Percentiles rank a stretch among this genome's conserved stretches.
Conservation (phyloP, 345 rosid species). For the Linum usitatissimum region DNA sequence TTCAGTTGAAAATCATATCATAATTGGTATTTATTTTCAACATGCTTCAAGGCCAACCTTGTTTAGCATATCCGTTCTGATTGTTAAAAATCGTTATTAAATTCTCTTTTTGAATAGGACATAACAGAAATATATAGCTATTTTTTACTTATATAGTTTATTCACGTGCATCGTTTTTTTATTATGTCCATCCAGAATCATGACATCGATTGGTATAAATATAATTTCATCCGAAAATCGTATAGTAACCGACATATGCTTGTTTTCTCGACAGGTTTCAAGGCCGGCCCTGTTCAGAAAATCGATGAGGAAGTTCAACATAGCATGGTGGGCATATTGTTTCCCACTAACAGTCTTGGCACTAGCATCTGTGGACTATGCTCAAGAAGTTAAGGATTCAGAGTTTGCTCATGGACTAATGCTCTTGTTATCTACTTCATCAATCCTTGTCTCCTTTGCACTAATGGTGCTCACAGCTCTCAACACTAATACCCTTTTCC, state of each 20-base stretch:
- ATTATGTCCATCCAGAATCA: slow-evolving; percentile 7
- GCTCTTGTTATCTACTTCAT: slow-evolving; percentile 11
- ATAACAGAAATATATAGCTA: no score
- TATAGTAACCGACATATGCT: neutral
- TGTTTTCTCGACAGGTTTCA: slow-evolving; percentile 6
- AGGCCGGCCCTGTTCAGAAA: slow-evolving; percentile 18
- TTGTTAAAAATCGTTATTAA: no score
- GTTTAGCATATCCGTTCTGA: no score
- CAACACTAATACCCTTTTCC: slow-evolving; percentile 9
- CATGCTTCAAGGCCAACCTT: no score
- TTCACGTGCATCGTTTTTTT: no score
- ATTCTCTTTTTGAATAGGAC: no score
- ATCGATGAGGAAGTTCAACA: slow-evolving; percentile 18
- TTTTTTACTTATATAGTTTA: no score
- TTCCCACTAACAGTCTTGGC: slow-evolving; percentile 19
- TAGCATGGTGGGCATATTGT: slow-evolving; percentile 25
- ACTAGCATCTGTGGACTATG: slow-evolving; percentile 18
- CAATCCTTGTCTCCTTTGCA: slow-evolving; percentile 10
- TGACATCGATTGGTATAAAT: no score
- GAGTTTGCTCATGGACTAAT: slow-evolving; percentile 11
- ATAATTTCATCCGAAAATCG: neutral
- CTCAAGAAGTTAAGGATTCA: slow-evolving; percentile 14
- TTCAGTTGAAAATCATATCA: no score
- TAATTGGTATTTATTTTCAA: no score
- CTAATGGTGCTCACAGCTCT: slow-evolving; percentile 10